Base-by-base conservation (phyloP, 768 basidiomycete species). In the Boletus bicolor region DNA sequence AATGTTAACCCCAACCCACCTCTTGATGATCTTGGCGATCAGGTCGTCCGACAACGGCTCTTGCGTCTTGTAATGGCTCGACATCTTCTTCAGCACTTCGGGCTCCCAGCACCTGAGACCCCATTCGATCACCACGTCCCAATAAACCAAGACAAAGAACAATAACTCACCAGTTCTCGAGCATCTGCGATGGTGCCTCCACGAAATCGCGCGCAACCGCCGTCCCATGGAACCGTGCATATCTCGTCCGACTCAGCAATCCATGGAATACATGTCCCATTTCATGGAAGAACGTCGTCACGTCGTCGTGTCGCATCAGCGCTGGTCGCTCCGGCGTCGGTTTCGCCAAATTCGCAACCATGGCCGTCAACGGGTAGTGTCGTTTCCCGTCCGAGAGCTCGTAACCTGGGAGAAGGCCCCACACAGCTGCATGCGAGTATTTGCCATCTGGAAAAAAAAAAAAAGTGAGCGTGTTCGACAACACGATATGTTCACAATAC, bases 311-410 rank as follows among this genome's bases (percentile, higher is more conserved):
- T n/a, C 82, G 76, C 90, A 95, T 89, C 36, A 93, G 75, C 19
- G 90, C 91, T 2, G 91, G 91, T 56, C 86, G 85, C 7, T 86
- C 83, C 1, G 85, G 82, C 1, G 90, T 91, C 4, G 89, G 79
- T 67, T 94, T 95, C 5, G 92, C 89, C 10, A 95, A 80, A 68
- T 93, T 94, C 38, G 93, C 92, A 7, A 94, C 93, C 92, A 94
- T 94, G 4, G 87, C 87, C 1, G 85, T 72, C 48, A 91, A 70
- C 3, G 91, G 91, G 68, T 91, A 92, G 66, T 77, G 77, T 32
- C 88, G 80, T 49, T 77, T 78, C 42, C 84, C 85, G 53, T 82
- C 72, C 0, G 79, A 56, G 24, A 72, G 76, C 43, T 80, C 75
- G 65, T 85, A 87, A 14, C 92, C 90, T 0, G 85, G 73, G 6